Evolutionary conservation across 306 rosid species (phyloP), one percentile per base, ranked within the genome.

Genomic region (Citrullus mucosospermus): DNA sequence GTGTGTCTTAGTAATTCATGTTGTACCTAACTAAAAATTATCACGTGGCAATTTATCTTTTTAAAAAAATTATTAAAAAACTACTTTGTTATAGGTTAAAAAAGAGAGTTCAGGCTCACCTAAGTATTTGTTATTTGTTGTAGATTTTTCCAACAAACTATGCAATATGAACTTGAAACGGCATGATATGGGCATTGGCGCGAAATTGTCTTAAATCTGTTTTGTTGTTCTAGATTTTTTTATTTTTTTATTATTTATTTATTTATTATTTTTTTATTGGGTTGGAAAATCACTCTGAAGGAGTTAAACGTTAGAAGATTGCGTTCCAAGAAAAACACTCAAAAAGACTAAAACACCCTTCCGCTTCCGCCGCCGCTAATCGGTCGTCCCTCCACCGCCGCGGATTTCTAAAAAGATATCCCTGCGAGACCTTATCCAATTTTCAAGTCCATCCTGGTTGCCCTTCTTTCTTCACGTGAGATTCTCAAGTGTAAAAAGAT

Each of bases 281-380:
- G 28, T 25, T 3, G 36, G 36, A 32, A 32, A 32, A 32, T 3
- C 36, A 32, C 36, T 1, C 36, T 32, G 46, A 17, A 8, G 28
- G 51, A 46, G 2, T 46, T 11, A 10, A 46, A 46, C 17, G 11
- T 48, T 3, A 9, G 14, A 67, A 67, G 53, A 6, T 69, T 43
- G 75, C 36, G 32, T 20, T 69, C 55, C 75, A 69, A 69, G 75
- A 44, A 69, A 69, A 68, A n/a, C 20, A 68, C 32, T 41, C 48
- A 15, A 68, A 43, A 41, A 68, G 75, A 68, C 75, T 68, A 68
- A n/a, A 68, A 68, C 54, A 18, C 75, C 75, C 32, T 41, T 68
- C 53, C 30, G 12, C 32, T 41, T 68, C 53, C 30, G 12, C 44
- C 46, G 43, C 46, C 22, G 46, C 44, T 63, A 6, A 60, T 28